These are phyloP conservation scores for Prillingera fragicola DNA, from an alignment of 1,284 basidiomycete genomes.

Conservation along the genomic window DNA sequence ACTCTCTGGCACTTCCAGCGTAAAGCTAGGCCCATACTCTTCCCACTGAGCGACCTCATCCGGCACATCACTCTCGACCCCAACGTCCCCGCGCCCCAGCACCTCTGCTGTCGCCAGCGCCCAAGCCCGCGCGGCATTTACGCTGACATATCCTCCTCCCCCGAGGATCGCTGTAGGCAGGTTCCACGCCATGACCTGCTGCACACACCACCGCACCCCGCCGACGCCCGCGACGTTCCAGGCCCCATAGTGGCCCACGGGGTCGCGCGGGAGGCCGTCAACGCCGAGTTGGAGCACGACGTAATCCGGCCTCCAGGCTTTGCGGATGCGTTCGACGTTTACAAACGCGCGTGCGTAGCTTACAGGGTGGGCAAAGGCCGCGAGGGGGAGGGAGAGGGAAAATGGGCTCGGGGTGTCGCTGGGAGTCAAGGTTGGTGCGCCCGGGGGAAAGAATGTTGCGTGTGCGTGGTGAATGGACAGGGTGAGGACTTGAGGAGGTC, in stretches of 20 bases:
- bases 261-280: constrained; percentile 79
- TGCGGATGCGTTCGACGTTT: constrained; percentile 57
- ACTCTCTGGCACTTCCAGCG: constrained; percentile 60
- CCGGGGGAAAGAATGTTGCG: constrained; percentile 72
- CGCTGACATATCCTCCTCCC: constrained; percentile 70
- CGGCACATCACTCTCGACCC: constrained; percentile 61
- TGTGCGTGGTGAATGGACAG: constrained; percentile 76
- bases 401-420: constrained; percentile 59
- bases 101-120: constrained; percentile 68
- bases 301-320: constrained; percentile 67
- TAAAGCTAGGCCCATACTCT: constrained; percentile 70
- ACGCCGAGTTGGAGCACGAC: constrained; percentile 79
- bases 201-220: constrained; percentile 65
- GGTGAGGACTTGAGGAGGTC: constrained; percentile 57
- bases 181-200: constrained; percentile 60
- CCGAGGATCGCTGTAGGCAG: constrained; percentile 50
- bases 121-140: constrained; percentile 81
- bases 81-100: constrained; percentile 54
- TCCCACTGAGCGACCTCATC: constrained; percentile 65
- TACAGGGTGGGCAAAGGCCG: constrained; percentile 57
- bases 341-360: constrained; percentile 64
- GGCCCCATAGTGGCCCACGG: constrained; percentile 62
- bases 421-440: constrained; percentile 43
- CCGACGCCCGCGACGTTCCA: constrained; percentile 63
- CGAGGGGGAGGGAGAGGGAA: constrained; percentile 68